Evolutionary conservation across 331 rosid genomes (phyloP).

Genomic region (Spiraea crenata): DNA sequence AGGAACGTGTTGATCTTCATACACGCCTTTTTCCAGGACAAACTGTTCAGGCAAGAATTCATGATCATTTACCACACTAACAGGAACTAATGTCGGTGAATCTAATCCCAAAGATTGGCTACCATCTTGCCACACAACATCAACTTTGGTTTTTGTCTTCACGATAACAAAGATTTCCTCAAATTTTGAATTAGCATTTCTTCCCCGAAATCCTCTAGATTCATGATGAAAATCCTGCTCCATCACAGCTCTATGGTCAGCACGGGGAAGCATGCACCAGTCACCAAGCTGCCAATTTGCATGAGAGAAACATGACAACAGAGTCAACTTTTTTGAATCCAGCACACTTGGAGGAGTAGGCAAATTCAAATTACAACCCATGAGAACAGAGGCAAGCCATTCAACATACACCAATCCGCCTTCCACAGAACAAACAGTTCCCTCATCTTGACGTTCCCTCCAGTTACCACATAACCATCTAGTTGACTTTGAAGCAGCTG

Average conservation of each 20-base stretch:
- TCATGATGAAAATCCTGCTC: conserved; percentile 37
- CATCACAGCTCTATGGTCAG: conserved; percentile 30
- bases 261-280: conserved; percentile 72
- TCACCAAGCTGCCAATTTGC: conserved; percentile 96
- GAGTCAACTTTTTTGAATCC: conserved; percentile 62
- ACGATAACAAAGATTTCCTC: conserved; percentile 59
- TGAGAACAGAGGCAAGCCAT: conserved; percentile 68
- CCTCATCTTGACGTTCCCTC: conserved; percentile 72
- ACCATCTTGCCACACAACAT: conserved; percentile 90
- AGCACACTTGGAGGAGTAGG: conserved; percentile 62
- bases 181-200: conserved; percentile 35
- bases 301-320: conserved; percentile 75
- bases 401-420: conserved; percentile 72
- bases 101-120: conserved; percentile 55
- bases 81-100: conserved; percentile 61
- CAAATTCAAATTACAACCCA: conserved; percentile 36
- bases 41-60: conserved; percentile 96
- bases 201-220: conserved; percentile 43
- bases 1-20: conserved; percentile 56
- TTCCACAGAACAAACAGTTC: conserved; percentile 77
- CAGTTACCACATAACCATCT: conserved; percentile 76
- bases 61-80: conserved; percentile 60
- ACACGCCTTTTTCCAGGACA: conserved; percentile 71
- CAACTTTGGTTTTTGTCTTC: conserved; percentile 79
- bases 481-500: conserved; percentile 58